Base-by-base conservation (phyloP, 352 stramenopile species). In the Globisporangium emineosum region DNA sequence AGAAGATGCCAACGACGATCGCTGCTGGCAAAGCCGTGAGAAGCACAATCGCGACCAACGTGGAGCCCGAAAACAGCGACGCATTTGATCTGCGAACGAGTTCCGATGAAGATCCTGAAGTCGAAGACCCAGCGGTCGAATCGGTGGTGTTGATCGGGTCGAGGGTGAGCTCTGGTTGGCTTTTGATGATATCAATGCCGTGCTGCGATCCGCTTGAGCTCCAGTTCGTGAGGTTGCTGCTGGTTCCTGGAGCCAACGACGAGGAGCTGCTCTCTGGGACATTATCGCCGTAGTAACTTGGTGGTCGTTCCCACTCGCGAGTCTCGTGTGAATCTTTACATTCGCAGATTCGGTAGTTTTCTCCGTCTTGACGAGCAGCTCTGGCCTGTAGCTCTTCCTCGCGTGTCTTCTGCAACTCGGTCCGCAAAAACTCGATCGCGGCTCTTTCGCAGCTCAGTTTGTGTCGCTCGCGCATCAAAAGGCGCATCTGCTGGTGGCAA, bases 1-100 rank as follows among this genome's bases (percentile, higher is more conserved):
- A 65, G 32, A 69, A 52, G 15, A 69, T 50, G 5, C 64, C 64
- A 19, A 65, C 29, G 37, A 69, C 17, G 57, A 69, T 65, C 50
- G 64, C 64, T 10, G 54, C 57, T 0, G 64, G 64, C 0, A 69
- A 19, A 17, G 35, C 57, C 0, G 52, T 61, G 51, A 69, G 64
- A 25, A 69, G 25, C 37, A 69, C 64, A 23, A 69, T 65, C 33
- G 21, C 21, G 3, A 51, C 64, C 5, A 69, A n/a, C 51, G 29
- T 53, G 9, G 57, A 47, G 19, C 64, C 52, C 1, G 64, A 47
- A n/a, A 69, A 57, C 17, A 69, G 47, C 43, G 55, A 64, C n/a
- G 13, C 27, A 8, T 35, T 43, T 23, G 27, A 6, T 25, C 15
- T 32, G 15, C 5, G 21, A 5, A 45, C 32, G 12, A n/a, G 37